Evolutionary conservation across 2,329 filamentous ascomycete genomes (phyloP), one percentile per base, ranked within the genome.

Genomic region (Camillea tinctor): DNA sequence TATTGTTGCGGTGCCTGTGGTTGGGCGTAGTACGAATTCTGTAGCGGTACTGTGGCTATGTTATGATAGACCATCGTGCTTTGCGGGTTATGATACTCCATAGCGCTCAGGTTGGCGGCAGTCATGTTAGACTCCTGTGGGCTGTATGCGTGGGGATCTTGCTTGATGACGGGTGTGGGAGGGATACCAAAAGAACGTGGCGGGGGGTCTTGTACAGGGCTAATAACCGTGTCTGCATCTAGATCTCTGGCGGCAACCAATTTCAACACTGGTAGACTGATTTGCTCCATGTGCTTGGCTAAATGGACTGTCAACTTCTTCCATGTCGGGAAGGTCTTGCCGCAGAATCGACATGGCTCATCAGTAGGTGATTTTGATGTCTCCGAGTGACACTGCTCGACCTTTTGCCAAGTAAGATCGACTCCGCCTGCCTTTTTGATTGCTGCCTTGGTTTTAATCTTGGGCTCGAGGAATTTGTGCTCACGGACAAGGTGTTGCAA

Each of bases 291-390:
- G 73, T 97, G 93, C 74, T 94, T 94, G 54, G 92, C 92, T 72
- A 97, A 77, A 75, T 97, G 93, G n/a, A 95, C 92, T 0, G 91
- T 96, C 61, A 97, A 79, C 77, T 96, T 96, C 81, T 96, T 97
- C 92, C 92, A 97, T 48, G 87, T 91, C 36, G 84, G 86, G 74
- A 92, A 93, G 13, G 84, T 81, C 74, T 89, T 93, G 61, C 89
- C 89, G 71, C 93, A 97, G 78, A 97, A 97, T 50, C 90, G 87
- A 74, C 93, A 97, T 17, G 90, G 86, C 75, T 97, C 93, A 11
- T 92, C 85, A 56, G 86, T 84, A 3, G 91, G 89, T 61, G 79
- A 83, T 65, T 79, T 85, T 1, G 68, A 69, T 0, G 91, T 94
- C 66, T 92, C 88, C 56, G 83, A 79, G 62, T 91, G 91, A 70